Percentiles rank a stretch among this genome's conserved stretches.
These are phyloP conservation scores for Elsinoe ampelina DNA, from an alignment of 2,329 filamentous ascomycete genomes.

Conservation along the genomic window DNA sequence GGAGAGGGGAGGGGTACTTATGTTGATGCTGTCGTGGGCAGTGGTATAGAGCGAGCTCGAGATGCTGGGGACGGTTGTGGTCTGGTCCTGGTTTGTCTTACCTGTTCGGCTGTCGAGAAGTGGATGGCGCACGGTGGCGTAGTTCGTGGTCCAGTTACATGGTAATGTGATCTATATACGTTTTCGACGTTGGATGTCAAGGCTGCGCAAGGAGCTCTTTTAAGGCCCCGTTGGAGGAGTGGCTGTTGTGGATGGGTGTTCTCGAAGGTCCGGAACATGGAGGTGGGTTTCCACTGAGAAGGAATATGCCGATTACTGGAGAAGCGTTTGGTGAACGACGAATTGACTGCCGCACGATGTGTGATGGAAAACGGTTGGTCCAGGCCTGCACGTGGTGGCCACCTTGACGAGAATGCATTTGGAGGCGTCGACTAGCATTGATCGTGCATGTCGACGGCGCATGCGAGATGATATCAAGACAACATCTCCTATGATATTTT, in stretches of 20 bases:
- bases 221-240: background rate
- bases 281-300: background rate
- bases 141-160: background rate
- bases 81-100: slow-evolving; percentile 5
- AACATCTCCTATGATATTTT: too few relatives aligned
- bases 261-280: background rate
- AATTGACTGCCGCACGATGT: background rate
- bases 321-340: background rate
- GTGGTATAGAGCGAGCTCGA: background rate
- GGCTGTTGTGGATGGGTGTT: background rate
- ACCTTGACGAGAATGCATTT: background rate
- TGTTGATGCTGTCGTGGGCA: background rate
- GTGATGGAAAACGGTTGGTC: background rate
- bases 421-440: background rate
- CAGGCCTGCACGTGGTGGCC: background rate
- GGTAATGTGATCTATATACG: background rate
- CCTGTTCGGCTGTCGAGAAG: background rate
- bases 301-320: background rate
- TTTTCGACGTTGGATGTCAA: background rate
- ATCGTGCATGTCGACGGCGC: background rate
- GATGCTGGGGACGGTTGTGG: background rate
- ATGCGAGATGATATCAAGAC: too few relatives aligned
- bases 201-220: slow-evolving; percentile 1
- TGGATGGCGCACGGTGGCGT: slow-evolving; percentile 3
- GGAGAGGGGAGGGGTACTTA: background rate